Conservation (phyloP, 2,329 filamentous ascomycete species). For the Arthroderma uncinatum region DNA sequence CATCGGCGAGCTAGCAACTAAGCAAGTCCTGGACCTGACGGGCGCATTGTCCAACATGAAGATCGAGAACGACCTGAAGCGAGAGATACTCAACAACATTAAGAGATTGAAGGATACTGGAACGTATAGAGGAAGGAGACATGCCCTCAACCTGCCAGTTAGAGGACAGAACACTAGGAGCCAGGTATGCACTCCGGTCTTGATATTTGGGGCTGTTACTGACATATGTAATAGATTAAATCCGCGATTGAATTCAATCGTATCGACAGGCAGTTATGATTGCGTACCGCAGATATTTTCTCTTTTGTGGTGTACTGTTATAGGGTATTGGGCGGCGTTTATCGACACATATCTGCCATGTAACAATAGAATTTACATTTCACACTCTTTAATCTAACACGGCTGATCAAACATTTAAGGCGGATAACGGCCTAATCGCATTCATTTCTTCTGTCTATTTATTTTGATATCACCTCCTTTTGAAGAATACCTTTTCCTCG, state of each 20-base stretch:
- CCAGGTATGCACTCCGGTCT: slow-evolving; percentile 42
- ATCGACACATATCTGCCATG: background rate
- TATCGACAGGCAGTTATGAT: slow-evolving; percentile 40
- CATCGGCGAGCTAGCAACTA: slow-evolving; percentile 61
- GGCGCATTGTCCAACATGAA: slow-evolving; percentile 83
- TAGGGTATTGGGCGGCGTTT: slow-evolving; percentile 1
- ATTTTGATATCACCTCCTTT: slow-evolving; percentile 18
- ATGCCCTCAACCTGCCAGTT: slow-evolving; percentile 86
- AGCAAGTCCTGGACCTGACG: slow-evolving; percentile 70
- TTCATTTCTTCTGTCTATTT: slow-evolving; percentile 11
- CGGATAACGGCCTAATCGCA: background rate
- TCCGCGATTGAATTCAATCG: slow-evolving; percentile 50
- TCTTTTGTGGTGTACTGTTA: background rate
- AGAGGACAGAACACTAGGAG: slow-evolving; percentile 79
- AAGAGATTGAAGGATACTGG: slow-evolving; percentile 79
- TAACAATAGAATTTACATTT: background rate
- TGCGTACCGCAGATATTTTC: background rate
- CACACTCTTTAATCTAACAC: background rate
- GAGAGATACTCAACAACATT: slow-evolving; percentile 74
- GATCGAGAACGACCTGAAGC: slow-evolving; percentile 77
- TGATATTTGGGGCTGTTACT: background rate
- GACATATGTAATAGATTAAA: slow-evolving; percentile 39
- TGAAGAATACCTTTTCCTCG: slow-evolving; percentile 44
- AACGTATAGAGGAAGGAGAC: slow-evolving; percentile 73
- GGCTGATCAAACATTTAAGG: background rate